These are phyloP conservation scores for Mallotus japonicus DNA, from an alignment of 441 rosid genomes.

Conservation along the genomic window DNA sequence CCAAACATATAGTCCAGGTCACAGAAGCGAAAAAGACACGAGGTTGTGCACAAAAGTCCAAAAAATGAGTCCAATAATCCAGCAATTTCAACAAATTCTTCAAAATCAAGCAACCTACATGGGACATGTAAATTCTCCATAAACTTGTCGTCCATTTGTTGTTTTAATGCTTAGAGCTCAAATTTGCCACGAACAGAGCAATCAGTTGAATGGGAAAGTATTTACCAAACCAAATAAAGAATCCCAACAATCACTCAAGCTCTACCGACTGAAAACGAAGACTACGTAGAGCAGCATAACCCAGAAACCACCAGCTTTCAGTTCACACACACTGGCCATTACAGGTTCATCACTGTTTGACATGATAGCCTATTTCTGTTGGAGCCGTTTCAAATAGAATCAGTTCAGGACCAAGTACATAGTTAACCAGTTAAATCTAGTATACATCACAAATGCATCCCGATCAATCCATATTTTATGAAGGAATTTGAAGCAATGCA, in stretches of 20 bases:
- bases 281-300: not conserved
- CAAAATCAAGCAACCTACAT: slow-evolving; percentile 4
- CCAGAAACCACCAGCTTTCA: not conserved
- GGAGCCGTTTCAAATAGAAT: not conserved
- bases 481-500: not conserved
- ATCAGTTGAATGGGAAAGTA: slow-evolving; percentile 1
- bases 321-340: slow-evolving; percentile 3
- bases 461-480: too few species aligned
- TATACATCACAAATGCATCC: too few species aligned
- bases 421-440: not conserved
- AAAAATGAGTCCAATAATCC: not conserved
- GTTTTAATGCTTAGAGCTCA: slow-evolving; percentile 3
- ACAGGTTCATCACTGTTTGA: not conserved
- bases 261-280: slow-evolving; percentile 1
- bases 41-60: slow-evolving; percentile 6
- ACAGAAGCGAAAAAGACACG: not conserved
- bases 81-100: not conserved
- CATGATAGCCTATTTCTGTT: not conserved
- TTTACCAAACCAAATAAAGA: not conserved
- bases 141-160: not conserved
- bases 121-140: not conserved
- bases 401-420: not conserved
- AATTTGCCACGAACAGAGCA: slow-evolving; percentile 1
- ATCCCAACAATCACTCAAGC: not conserved
- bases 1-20: not conserved